Conservation (phyloP, 345 rosid species). For the Hibiscus syriacus region DNA sequence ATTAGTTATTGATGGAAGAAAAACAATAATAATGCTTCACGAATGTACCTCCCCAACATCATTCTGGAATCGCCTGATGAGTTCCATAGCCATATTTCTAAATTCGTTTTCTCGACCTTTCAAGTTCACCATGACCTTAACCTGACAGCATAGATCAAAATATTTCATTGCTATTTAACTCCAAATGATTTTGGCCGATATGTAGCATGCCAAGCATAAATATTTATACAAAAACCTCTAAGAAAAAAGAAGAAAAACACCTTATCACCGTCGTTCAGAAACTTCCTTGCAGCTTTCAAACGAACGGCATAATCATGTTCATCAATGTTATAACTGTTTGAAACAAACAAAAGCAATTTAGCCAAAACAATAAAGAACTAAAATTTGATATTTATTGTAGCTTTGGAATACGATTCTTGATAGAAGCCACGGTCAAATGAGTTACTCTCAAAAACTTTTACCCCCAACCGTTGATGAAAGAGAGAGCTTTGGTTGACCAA, state of each 20-base stretch:
- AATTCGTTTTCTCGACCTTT: constrained; percentile 93
- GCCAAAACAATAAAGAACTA: background rate
- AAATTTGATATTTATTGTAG: background rate
- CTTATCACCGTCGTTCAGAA: constrained; percentile 92
- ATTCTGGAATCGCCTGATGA: constrained; percentile 71
- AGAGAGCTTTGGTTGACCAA: background rate
- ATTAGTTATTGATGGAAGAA: background rate
- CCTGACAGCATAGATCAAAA: constrained; percentile 39
- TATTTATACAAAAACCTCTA: constrained; percentile 1
- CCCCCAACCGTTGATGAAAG: background rate
- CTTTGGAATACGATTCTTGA: background rate
- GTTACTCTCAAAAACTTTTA: background rate
- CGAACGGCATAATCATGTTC: constrained; percentile 89
- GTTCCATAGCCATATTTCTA: constrained; percentile 82
- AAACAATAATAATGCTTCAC: background rate
- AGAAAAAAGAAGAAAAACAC: constrained; percentile 26
- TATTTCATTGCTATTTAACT: constrained; percentile 6
- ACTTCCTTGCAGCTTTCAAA: constrained; percentile 73
- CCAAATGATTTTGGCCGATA: background rate
- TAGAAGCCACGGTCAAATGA: background rate
- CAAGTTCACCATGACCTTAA: constrained; percentile 80
- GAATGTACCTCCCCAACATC: constrained; percentile 78
- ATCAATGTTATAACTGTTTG: constrained; percentile 77
- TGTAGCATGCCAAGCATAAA: background rate
- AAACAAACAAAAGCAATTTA: constrained; percentile 13